A percentile compares a stretch with the other conserved stretches of the same genome.
These are phyloP conservation scores for Chaetomium sp. DNA, from an alignment of 2,329 filamentous ascomycete genomes.

Conservation along the genomic window DNA sequence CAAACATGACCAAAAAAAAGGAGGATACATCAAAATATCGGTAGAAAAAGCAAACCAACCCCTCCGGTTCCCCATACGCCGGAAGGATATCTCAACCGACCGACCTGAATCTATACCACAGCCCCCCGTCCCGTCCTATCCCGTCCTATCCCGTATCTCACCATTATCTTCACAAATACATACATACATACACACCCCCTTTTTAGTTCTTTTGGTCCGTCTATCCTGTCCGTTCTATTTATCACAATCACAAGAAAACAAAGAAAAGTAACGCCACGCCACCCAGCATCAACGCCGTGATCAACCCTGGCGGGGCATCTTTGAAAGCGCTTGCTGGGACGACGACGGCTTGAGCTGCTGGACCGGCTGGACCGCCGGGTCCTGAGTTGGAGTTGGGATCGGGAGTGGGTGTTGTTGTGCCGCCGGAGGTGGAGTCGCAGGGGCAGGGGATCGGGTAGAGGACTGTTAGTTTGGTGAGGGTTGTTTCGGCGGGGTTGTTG, in stretches of 20 bases:
- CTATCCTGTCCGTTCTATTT: slow-evolving; percentile 1
- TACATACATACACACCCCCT: not conserved
- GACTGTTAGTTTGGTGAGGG: slow-evolving; percentile 11
- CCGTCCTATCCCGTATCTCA: too few relatives aligned
- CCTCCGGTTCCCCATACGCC: too few relatives aligned
- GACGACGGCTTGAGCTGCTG: not conserved
- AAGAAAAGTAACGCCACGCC: slow-evolving; percentile 9
- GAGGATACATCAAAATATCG: too few relatives aligned
- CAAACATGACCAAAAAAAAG: too few relatives aligned
- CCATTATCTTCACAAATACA: too few relatives aligned
- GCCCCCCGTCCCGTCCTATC: too few relatives aligned
- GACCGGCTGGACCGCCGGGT: not conserved
- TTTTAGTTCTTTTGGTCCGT: not conserved
- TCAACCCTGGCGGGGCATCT: slow-evolving; percentile 1
- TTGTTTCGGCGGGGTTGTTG: not conserved
- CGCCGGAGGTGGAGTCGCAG: not conserved
- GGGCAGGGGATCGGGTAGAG: slow-evolving; percentile 13
- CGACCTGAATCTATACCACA: too few relatives aligned
- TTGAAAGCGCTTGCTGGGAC: slow-evolving; percentile 3
- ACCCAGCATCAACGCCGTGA: slow-evolving; percentile 9
- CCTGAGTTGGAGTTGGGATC: not conserved
- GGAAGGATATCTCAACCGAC: too few relatives aligned
- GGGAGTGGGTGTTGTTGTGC: not conserved
- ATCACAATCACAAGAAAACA: slow-evolving; percentile 13
- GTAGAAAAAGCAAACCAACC: too few relatives aligned